phyloP scores from a whole-genome alignment of 2,329 filamentous ascomycete species.

The Pseudonectria buxi region DNA sequence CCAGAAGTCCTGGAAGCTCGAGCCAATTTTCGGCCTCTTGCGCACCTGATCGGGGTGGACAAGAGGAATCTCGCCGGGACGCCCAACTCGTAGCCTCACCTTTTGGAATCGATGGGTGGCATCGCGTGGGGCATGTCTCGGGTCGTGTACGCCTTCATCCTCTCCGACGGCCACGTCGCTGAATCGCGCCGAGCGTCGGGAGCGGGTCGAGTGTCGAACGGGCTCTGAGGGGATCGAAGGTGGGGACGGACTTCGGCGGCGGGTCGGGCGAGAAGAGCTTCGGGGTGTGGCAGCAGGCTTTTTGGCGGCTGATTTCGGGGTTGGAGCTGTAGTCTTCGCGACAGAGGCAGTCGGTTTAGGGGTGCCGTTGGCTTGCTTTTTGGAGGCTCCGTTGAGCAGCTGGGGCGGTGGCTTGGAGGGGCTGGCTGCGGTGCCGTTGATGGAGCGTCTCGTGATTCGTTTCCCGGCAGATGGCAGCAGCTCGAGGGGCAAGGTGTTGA shows the following conservation, averaged over 20 bases:
- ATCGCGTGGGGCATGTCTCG: conserved; percentile 11
- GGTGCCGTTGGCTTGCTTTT: conserved; percentile 19
- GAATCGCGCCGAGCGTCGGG: conserved; percentile 37
- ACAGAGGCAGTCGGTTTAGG: conserved; percentile 19
- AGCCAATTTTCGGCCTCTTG: conserved; percentile 45
- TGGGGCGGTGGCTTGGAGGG: conserved; percentile 23
- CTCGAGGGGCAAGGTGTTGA: conserved; percentile 51
- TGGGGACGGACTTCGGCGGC: conserved; percentile 37
- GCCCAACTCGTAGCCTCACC: conserved; percentile 41
- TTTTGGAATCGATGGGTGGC: conserved; percentile 32
- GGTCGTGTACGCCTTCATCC: conserved; percentile 7
- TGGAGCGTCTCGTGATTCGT: conserved; percentile 42
- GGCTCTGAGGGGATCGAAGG: conserved; percentile 22
- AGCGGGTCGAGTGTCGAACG: conserved; percentile 35
- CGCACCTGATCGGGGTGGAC: conserved; percentile 54
- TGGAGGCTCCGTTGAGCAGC: conserved; percentile 18
- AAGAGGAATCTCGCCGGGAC: conserved; percentile 41
- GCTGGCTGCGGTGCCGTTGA: conserved; percentile 27
- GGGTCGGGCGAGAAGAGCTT: conserved; percentile 26
- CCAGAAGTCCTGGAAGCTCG: conserved; percentile 54
- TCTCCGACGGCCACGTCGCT: conserved; percentile 21
- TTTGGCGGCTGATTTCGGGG: conserved; percentile 25
- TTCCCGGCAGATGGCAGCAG: conserved; percentile 43
- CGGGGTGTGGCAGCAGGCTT: conserved; percentile 23
- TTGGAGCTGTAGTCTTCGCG: conserved; percentile 19